Base-by-base conservation (phyloP, 2,329 filamentous ascomycete species). In the Didymellaceae sp. region DNA sequence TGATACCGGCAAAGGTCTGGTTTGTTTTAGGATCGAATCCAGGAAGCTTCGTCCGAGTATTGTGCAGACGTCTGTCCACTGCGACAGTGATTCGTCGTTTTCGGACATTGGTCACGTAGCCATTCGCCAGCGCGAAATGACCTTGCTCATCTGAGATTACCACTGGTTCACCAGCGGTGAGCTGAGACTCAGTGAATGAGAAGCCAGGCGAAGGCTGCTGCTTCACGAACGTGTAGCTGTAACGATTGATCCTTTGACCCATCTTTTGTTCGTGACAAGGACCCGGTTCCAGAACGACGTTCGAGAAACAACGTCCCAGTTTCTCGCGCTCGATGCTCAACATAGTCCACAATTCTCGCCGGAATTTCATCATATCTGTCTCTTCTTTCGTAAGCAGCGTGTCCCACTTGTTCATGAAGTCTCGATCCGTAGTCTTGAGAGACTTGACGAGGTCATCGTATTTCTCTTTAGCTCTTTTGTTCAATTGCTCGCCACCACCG, bases 341-440 rank as follows among this genome's bases (percentile, higher is more conserved):
- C 89, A 99, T 95, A 0, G 92, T 97, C 94, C 94, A 99, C 2
- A 99, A 78, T 70, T 99, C 94, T 58, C 91, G 82, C 55, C 91
- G 86, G 57, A 91, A 88, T 65, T 89, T 95, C 68, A 94, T 88
- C 67, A 89, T 86, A 64, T 96, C 91, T 62, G 88, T 90, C 71
- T 99, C 94, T 76, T 99, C 94, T 69, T 94, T 94, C 0, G 93
- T 97, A 28, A 99, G 78, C 11, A 99, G 80, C 41, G 87, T 83
- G 72, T 99, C 94, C 94, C 94, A 99, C 68, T 94, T 96, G 56
- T 89, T 81, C 73, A 99, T 97, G 71, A 97, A 99, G 0, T 86
- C 83, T 59, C 85, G 85, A 66, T 97, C 89, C 0, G 75, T 78
- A 1, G 87, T 81, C 5, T 84, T 89, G n/a, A 96, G 79, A 66